These are phyloP conservation scores for Eucalyptus curtisii DNA, from an alignment of 345 rosid species.

Conservation along the genomic window DNA sequence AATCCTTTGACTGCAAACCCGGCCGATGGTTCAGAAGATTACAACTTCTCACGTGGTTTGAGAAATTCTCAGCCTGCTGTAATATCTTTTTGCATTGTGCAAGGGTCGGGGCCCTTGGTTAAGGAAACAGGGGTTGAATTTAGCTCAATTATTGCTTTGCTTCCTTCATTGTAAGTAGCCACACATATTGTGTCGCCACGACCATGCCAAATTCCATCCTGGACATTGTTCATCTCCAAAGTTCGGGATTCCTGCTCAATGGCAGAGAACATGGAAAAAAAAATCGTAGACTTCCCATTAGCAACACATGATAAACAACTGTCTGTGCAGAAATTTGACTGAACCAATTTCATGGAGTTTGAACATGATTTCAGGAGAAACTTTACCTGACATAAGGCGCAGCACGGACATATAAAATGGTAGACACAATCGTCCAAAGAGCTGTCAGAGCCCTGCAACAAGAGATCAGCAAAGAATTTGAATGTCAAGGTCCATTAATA, in stretches of 20 bases:
- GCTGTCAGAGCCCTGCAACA: conserved; percentile 53
- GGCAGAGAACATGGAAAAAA: background rate
- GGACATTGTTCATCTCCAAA: conserved; percentile 92
- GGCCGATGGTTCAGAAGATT: background rate
- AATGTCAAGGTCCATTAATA: background rate
- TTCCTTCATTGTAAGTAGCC: conserved; percentile 45
- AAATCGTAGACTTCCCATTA: background rate
- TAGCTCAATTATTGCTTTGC: conserved; percentile 32
- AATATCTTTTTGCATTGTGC: conserved; percentile 8
- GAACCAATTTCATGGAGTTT: background rate
- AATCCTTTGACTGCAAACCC: background rate
- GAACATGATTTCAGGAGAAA: background rate
- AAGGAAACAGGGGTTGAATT: conserved; percentile 30
- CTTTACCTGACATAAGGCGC: conserved; percentile 73
- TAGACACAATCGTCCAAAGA: conserved; percentile 59
- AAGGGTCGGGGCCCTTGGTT: conserved; percentile 23
- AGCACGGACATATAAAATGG: conserved; percentile 74
- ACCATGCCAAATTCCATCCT: conserved; percentile 87
- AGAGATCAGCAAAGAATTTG: background rate
- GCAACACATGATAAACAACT: background rate
- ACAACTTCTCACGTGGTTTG: background rate
- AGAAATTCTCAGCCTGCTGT: background rate
- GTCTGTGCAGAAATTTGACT: background rate
- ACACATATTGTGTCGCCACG: conserved; percentile 80
- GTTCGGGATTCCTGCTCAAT: conserved; percentile 66